These are phyloP conservation scores for Penicillium chermesinum DNA, from an alignment of 495 filamentous ascomycete species.

Conservation along the genomic window DNA sequence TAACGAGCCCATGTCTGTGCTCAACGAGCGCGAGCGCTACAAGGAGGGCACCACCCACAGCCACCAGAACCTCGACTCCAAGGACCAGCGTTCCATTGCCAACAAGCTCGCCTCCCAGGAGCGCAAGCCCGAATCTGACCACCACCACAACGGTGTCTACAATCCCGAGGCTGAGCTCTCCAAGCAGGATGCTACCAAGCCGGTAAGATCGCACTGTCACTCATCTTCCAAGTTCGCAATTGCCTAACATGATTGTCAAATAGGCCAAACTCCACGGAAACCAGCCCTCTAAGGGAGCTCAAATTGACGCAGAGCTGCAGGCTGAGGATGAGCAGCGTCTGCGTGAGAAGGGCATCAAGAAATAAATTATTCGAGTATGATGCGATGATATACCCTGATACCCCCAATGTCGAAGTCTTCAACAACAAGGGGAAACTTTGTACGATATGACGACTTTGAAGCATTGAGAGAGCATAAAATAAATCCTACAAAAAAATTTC, in stretches of 20 bases:
- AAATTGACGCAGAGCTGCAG: conserved; percentile 65
- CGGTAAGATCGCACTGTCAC: conserved; percentile 44
- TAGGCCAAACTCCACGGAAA: conserved; percentile 70
- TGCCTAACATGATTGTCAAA: neutral
- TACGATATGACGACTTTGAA: conserved; percentile 21
- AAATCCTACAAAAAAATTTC: neutral
- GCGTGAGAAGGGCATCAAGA: conserved; percentile 54
- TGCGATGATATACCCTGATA: conserved; percentile 13
- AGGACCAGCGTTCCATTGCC: conserved; percentile 75
- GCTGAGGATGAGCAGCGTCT: conserved; percentile 64
- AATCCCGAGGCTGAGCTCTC: conserved; percentile 50
- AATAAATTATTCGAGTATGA: conserved; percentile 21
- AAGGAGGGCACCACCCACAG: conserved; percentile 62
- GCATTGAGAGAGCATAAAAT: neutral
- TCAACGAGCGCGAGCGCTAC: conserved; percentile 50
- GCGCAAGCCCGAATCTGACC: conserved; percentile 31
- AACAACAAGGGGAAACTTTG: conserved; percentile 6
- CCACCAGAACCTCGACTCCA: conserved; percentile 67
- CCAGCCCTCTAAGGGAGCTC: conserved; percentile 63
- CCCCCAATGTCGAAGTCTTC: conserved; percentile 2
- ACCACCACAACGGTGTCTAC: conserved; percentile 34
- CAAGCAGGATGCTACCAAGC: conserved; percentile 63
- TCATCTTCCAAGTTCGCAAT: neutral
- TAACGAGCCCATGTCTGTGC: conserved; percentile 54
- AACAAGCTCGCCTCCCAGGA: conserved; percentile 64